These are phyloP conservation scores for Flaveria sonorensis DNA, from an alignment of 129 eudicot genomes.

Conservation along the genomic window DNA sequence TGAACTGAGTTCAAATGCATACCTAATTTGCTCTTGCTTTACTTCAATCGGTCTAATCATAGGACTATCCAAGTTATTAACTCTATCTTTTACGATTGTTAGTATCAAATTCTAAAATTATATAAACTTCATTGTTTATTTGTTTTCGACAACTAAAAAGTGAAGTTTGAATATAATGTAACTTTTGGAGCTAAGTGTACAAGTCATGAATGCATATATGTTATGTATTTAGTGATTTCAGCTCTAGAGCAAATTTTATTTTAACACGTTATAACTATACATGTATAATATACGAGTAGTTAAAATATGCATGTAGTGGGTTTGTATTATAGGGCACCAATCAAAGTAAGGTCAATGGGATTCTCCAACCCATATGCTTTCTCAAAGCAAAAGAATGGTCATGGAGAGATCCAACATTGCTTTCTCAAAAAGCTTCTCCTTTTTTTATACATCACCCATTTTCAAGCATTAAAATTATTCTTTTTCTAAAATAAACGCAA, in stretches of 20 bases:
- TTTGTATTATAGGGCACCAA: neutral
- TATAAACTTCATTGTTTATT: too few relatives aligned
- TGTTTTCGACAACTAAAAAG: too few relatives aligned
- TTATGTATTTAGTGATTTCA: neutral
- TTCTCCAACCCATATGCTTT: slow-evolving; percentile 35
- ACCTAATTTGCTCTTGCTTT: too few relatives aligned
- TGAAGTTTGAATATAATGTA: too few relatives aligned
- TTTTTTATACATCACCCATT: slow-evolving; percentile 4
- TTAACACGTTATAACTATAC: too few relatives aligned
- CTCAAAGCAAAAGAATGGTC: slow-evolving; percentile 34
- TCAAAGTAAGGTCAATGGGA: slow-evolving; percentile 18
- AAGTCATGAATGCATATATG: neutral
- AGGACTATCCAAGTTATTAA: too few relatives aligned
- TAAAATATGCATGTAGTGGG: slow-evolving; percentile 19
- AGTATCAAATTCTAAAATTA: too few relatives aligned
- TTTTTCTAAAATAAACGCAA: neutral
- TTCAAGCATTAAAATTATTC: slow-evolving; percentile 19
- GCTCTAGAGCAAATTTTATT: neutral
- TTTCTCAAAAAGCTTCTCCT: slow-evolving; percentile 28
- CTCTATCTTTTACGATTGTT: too few relatives aligned
- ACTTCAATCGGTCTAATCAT: too few relatives aligned
- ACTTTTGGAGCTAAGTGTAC: neutral
- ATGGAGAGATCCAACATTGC: slow-evolving; percentile 24
- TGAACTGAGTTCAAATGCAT: too few relatives aligned
- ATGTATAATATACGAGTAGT: neutral